Evolutionary conservation across 2,329 filamentous ascomycete genomes (phyloP).

Genomic region (Fusarium staphyleae): DNA sequence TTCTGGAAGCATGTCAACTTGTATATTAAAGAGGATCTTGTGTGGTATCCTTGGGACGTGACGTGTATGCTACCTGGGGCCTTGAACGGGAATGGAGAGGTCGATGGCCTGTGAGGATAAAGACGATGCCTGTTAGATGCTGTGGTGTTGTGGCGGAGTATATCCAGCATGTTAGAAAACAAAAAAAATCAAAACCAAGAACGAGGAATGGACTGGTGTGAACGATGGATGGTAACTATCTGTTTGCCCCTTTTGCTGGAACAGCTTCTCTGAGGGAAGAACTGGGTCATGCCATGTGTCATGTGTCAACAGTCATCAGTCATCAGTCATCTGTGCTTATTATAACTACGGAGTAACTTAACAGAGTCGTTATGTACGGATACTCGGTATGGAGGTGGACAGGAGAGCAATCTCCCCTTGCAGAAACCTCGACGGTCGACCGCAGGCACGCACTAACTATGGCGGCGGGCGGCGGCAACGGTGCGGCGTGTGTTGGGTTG

Average conservation of each 20-base stretch:
- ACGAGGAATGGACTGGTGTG: constrained; percentile 27
- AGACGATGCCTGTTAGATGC: constrained; percentile 12
- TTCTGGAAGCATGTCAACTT: constrained; percentile 35
- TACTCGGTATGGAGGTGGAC: too few species aligned
- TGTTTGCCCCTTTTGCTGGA: too few species aligned
- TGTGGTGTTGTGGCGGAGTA: constrained; percentile 28
- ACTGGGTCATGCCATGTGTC: too few species aligned
- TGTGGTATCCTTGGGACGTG: constrained; percentile 27
- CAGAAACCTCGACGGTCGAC: constrained; percentile 38
- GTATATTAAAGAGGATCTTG: constrained; percentile 39
- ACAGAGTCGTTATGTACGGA: too few species aligned
- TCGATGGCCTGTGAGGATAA: constrained; percentile 7
- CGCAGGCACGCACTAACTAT: too few species aligned
- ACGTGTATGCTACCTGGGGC: constrained; percentile 24
- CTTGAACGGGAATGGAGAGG: constrained; percentile 7
- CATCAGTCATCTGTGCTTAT: too few species aligned
- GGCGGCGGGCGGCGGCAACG: constrained; percentile 38
- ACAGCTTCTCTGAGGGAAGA: too few species aligned
- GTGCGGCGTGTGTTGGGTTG: constrained; percentile 31
- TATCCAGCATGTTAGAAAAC: constrained; percentile 35
- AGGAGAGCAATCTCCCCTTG: constrained; percentile 38
- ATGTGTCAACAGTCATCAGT: too few species aligned
- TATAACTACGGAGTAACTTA: too few species aligned
- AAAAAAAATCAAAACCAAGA: constrained; percentile 28
- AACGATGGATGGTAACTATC: too few species aligned